Evolutionary conservation across 306 rosid species (phyloP).

Genomic region (Datisca glomerata): DNA sequence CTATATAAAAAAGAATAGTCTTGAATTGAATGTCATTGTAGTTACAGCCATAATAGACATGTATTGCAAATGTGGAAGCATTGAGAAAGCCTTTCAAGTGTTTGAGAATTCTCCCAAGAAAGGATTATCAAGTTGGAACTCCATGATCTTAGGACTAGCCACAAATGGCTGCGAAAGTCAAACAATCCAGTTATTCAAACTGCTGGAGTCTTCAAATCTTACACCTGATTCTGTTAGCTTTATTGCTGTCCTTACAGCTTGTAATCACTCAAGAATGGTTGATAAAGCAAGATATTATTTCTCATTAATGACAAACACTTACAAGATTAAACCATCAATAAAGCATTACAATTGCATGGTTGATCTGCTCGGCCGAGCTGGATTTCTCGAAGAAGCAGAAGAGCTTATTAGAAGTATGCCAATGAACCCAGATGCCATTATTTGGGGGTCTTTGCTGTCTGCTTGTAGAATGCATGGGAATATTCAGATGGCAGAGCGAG

Average conservation of each 20-base stretch:
- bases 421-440: slow-evolving; percentile 46
- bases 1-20: slow-evolving; percentile 37
- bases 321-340: slow-evolving; percentile 48
- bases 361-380: slow-evolving; percentile 61
- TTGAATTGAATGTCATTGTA: slow-evolving; percentile 52
- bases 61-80: slow-evolving; percentile 75
- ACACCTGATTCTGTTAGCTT: slow-evolving; percentile 59
- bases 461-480: slow-evolving; percentile 54
- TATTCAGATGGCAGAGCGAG: slow-evolving; percentile 48
- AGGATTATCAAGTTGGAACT: slow-evolving; percentile 69
- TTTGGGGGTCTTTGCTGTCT: slow-evolving; percentile 86
- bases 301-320: slow-evolving; percentile 30
- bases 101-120: slow-evolving; percentile 37
- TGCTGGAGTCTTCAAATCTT: slow-evolving; percentile 37
- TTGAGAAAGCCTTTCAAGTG: slow-evolving; percentile 39
- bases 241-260: slow-evolving; percentile 69
- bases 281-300: slow-evolving; percentile 48
- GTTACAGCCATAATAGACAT: slow-evolving; percentile 65
- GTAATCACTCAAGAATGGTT: slow-evolving; percentile 55
- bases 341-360: slow-evolving; percentile 80
- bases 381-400: slow-evolving; percentile 71
- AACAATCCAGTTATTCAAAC: slow-evolving; percentile 45
- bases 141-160: slow-evolving; percentile 66
- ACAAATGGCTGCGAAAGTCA: slow-evolving; percentile 55
- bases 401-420: slow-evolving; percentile 42